Base-by-base conservation (phyloP, 139 green algal genomes). In the Chlorella sp. region DNA sequence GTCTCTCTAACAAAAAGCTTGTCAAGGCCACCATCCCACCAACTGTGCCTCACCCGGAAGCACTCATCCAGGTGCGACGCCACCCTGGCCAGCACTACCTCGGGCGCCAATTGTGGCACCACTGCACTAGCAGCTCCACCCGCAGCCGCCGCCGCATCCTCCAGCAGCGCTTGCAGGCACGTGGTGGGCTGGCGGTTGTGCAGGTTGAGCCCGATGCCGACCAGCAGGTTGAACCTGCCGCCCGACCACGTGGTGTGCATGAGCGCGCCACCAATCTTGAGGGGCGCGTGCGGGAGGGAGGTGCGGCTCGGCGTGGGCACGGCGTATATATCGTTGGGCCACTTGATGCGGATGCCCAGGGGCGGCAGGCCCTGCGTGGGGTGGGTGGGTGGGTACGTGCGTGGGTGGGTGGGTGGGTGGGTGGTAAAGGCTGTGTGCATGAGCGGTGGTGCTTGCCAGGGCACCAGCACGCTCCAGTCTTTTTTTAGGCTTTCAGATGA, bases 251-350 rank as follows among this genome's bases (percentile, higher is more conserved):
- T 88, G 32, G 88, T 94, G 51, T 97, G 88, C 73, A 96, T 96
- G 42, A 98, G 88, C 2, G 97, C 84, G 62, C 94, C 94, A 0
- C 89, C 94, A 17, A 98, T 74, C 81, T 98, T 98, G 22, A 92
- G 74, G 29, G 71, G 73, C 62, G 10, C 5, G 23, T 64, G 59
- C 59, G 4, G 26, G 17, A 20, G 6, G 30, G n/a, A 30, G 32
- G 20, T 29, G 10, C n/a, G 32, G 31, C 6, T 49, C 24, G n/a
- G 10, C 2, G 67, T n/a, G 4, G 68, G 68, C 5, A 66, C 32
- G 34, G 67, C 78, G 82, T 98, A 97, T 4, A 98, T 80, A 80
- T 98, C 94, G 71, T 98, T 98, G 63, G 94, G 94, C 94, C 94
- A 98, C 75, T 98, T 98, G 67, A 98, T 94, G 32, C 83, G 75